Evolutionary conservation across 768 basidiomycete species (phyloP).

Genomic region (Dacryopinax spathularia): DNA sequence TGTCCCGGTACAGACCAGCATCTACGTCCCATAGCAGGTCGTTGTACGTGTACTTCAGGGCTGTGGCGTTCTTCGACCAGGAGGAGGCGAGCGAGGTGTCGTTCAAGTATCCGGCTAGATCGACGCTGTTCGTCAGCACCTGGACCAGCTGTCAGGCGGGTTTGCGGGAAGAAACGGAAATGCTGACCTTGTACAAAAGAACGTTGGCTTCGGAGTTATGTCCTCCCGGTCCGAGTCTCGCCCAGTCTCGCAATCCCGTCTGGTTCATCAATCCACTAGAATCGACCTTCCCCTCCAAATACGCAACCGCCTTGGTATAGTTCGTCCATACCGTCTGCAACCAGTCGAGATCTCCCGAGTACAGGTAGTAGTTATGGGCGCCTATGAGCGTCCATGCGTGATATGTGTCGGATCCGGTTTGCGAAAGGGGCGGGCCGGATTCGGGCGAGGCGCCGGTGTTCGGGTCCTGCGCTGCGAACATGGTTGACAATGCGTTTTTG

Average conservation of each 20-base stretch:
- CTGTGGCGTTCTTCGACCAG: slow-evolving; percentile 34
- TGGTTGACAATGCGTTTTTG: slow-evolving; percentile 41
- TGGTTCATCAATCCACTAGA: no score
- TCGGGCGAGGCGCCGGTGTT: slow-evolving; percentile 40
- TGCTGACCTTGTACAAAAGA: slow-evolving; percentile 33
- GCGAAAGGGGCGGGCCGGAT: background rate
- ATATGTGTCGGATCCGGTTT: slow-evolving; percentile 32
- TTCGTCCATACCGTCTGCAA: slow-evolving; percentile 38
- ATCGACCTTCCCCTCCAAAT: slow-evolving; percentile 38
- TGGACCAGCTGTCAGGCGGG: slow-evolving; percentile 18
- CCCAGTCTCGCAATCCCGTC: slow-evolving; percentile 53
- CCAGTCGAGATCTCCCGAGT: slow-evolving; percentile 40
- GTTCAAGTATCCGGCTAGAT: slow-evolving; percentile 32
- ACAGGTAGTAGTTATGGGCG: slow-evolving; percentile 43
- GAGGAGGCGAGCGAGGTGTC: slow-evolving; percentile 23
- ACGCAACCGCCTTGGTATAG: slow-evolving; percentile 38
- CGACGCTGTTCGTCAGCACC: slow-evolving; percentile 36
- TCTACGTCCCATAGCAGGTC: slow-evolving; percentile 37
- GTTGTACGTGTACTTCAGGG: slow-evolving; percentile 38
- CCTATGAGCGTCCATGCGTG: slow-evolving; percentile 49
- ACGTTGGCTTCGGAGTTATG: slow-evolving; percentile 45
- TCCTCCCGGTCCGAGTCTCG: slow-evolving; percentile 40
- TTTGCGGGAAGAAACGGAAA: background rate
- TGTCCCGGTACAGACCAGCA: slow-evolving; percentile 41
- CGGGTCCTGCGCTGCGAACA: no score